Evolutionary conservation across 1,139 yeast genomes (phyloP).

Genomic region (Candida tropicalis): DNA sequence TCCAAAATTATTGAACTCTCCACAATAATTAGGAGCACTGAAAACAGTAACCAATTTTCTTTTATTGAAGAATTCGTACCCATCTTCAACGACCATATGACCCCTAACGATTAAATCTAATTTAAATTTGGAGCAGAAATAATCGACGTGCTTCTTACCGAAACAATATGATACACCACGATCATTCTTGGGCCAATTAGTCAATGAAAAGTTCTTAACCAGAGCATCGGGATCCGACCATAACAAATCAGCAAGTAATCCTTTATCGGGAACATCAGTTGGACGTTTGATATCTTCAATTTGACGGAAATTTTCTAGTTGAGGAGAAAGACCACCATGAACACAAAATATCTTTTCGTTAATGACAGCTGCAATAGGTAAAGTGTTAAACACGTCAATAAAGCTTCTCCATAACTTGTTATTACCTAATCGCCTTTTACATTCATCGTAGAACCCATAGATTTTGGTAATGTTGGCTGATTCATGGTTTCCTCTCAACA

Average conservation of each 20-base stretch:
- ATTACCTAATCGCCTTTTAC: constrained; percentile 75
- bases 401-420: constrained; percentile 73
- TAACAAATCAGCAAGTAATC: constrained; percentile 75
- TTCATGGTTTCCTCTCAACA: constrained; percentile 93
- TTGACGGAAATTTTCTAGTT: constrained; percentile 63
- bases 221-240: constrained; percentile 88
- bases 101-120: constrained; percentile 84
- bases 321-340: constrained; percentile 89
- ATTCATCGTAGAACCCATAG: constrained; percentile 96
- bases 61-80: constrained; percentile 95
- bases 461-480: constrained; percentile 95
- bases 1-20: constrained; percentile 91
- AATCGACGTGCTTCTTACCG: constrained; percentile 71
- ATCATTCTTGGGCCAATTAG: constrained; percentile 80
- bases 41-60: constrained; percentile 92
- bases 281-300: constrained; percentile 76
- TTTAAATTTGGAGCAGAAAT: constrained; percentile 67
- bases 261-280: constrained; percentile 85
- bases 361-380: constrained; percentile 86
- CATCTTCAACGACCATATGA: constrained; percentile 97
- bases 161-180: constrained; percentile 86
- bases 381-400: constrained; percentile 80
- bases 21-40: constrained; percentile 96
- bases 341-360: constrained; percentile 86
- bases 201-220: constrained; percentile 41